Base-by-base conservation (phyloP, 768 basidiomycete species). In the Tylopilus sp. region DNA sequence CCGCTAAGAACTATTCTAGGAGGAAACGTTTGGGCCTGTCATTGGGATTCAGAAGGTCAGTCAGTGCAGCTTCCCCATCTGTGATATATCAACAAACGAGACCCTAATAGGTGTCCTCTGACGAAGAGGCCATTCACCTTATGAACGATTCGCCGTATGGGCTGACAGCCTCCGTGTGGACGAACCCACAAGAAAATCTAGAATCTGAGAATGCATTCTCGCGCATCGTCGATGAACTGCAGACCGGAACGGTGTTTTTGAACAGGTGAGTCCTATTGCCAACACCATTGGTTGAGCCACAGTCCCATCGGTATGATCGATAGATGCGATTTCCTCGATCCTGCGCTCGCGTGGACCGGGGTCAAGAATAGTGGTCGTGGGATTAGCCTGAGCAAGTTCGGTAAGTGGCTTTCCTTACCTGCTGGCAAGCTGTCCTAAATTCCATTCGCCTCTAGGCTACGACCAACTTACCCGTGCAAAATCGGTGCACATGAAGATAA, bases 91-190 rank as follows among this genome's bases (percentile, higher is more conserved):
- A 3, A 52, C 28, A 4, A 30, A 22, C 33, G 17, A 19, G 8
- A 30, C 17, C 7, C 31, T 4, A 12, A 33, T 46, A 89, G 88
- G 89, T 92, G 21, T 75, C 79, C 10, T 84, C 84, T 0, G 97
- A 98, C 66, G 88, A 86, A 41, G 92, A 96, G 66, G 97, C 97
- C 1, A 72, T 98, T 51, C 67, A 71, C 17, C 80, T 98, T 29
- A 99, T 99, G 90, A 98, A 99, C 69, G 94, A 98, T 68, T 97
- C 95, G 16, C 83, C 82, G 0, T 98, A 95, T 65, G 97, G 97
- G 14, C 78, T 99, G 21, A 99, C 96, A 2, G 92, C 92, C 5
- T 94, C 92, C 17, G 69, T 99, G 29, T 99, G 96, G 97, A 98
- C 97, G 1, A 81, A 90, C 60, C 80, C 77, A 1, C 76, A 79